phyloP scores from a whole-genome alignment of 2,329 filamentous ascomycete species.

The Alternaria sp. region DNA sequence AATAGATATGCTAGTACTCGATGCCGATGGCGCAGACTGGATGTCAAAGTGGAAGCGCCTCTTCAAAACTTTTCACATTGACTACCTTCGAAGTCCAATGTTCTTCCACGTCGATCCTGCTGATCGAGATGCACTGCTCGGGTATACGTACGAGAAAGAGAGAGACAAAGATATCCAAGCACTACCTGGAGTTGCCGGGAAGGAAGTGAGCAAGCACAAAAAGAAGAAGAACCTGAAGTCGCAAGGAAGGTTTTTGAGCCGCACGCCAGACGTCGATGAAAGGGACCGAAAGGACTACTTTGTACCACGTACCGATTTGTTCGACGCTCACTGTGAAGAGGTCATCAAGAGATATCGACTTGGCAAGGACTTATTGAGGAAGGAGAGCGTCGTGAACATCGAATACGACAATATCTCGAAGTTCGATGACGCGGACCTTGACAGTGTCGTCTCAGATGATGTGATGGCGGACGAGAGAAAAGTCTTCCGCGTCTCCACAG shows the following conservation, averaged over 20 bases:
- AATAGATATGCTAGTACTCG: slow-evolving; percentile 63
- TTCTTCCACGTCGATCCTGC: slow-evolving; percentile 81
- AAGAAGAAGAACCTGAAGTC: slow-evolving; percentile 66
- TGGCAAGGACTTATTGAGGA: slow-evolving; percentile 60
- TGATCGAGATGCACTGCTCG: slow-evolving; percentile 75
- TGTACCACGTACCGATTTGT: slow-evolving; percentile 50
- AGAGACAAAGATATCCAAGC: slow-evolving; percentile 71
- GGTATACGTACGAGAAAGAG: slow-evolving; percentile 67
- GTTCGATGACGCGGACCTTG: slow-evolving; percentile 25
- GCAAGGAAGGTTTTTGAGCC: slow-evolving; percentile 53
- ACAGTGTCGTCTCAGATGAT: slow-evolving; percentile 26
- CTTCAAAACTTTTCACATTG: slow-evolving; percentile 72
- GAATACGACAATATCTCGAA: slow-evolving; percentile 59
- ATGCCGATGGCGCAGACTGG: slow-evolving; percentile 69
- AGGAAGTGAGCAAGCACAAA: slow-evolving; percentile 79
- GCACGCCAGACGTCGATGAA: slow-evolving; percentile 51
- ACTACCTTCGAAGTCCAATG: slow-evolving; percentile 77
- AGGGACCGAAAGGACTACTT: slow-evolving; percentile 57
- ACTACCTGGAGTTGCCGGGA: slow-evolving; percentile 76
- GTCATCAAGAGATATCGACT: slow-evolving; percentile 56
- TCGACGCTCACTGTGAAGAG: slow-evolving; percentile 50
- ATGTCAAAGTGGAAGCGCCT: slow-evolving; percentile 73
- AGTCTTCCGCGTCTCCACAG: slow-evolving; percentile 70
- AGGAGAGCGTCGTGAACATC: slow-evolving; percentile 68
- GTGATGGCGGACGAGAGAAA: slow-evolving; percentile 51